phyloP scores from a whole-genome alignment of 2,329 filamentous ascomycete species.

The Curvularia spicifera region DNA sequence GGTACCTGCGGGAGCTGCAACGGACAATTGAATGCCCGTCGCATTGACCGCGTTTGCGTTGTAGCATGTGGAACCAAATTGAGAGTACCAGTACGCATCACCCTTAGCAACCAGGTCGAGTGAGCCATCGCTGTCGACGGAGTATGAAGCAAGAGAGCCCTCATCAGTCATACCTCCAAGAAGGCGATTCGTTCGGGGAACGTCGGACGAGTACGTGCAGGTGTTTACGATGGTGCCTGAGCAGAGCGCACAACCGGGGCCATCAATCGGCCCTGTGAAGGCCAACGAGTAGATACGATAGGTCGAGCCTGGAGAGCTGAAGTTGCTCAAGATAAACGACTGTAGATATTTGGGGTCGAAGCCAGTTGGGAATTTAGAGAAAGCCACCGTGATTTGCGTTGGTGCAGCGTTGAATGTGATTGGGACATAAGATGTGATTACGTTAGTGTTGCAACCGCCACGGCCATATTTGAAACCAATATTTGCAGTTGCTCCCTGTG shows the following conservation, averaged over 20 bases:
- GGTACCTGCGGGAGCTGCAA: slow-evolving; percentile 11
- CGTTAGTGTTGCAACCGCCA: slow-evolving; percentile 8
- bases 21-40: slow-evolving; percentile 9
- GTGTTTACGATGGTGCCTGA: slow-evolving; percentile 16
- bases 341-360: slow-evolving; percentile 9
- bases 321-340: slow-evolving; percentile 11
- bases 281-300: slow-evolving; percentile 9
- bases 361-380: slow-evolving; percentile 8
- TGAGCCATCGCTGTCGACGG: slow-evolving; percentile 7
- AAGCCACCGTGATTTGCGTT: slow-evolving; percentile 6
- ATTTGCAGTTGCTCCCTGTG: slow-evolving; percentile 9
- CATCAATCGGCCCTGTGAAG: slow-evolving; percentile 12
- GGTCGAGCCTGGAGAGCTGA: slow-evolving; percentile 5
- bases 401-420: slow-evolving; percentile 10
- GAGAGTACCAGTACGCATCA: slow-evolving; percentile 13
- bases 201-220: slow-evolving; percentile 8
- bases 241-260: slow-evolving; percentile 13
- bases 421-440: slow-evolving; percentile 12
- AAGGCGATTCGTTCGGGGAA: slow-evolving; percentile 7
- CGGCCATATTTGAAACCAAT: slow-evolving; percentile 14
- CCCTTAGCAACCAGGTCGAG: slow-evolving; percentile 2
- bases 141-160: slow-evolving; percentile 11
- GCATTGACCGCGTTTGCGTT: slow-evolving; percentile 11
- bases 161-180: slow-evolving; percentile 11
- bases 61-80: slow-evolving; percentile 10